Evolutionary conservation across 2,329 filamentous ascomycete species (phyloP).

Genomic region (Penicillium sp.): DNA sequence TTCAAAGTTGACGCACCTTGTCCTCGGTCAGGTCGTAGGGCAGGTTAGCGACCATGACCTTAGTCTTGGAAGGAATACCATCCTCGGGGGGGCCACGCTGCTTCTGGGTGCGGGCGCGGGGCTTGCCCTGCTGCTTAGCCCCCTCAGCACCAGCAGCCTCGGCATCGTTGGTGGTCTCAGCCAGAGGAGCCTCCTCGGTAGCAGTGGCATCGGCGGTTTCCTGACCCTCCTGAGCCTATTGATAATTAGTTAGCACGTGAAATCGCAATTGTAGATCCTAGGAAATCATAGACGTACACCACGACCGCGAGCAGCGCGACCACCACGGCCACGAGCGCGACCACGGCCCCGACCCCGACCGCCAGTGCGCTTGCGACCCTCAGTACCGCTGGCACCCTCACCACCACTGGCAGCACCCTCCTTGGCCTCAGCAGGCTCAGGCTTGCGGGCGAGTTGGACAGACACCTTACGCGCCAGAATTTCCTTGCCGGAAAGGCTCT

Average conservation of each 20-base stretch:
- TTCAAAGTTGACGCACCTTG: slow-evolving; percentile 62
- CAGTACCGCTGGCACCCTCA: slow-evolving; percentile 71
- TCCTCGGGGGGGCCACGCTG: slow-evolving; percentile 96
- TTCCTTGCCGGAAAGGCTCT: slow-evolving; percentile 94
- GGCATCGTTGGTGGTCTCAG: slow-evolving; percentile 57
- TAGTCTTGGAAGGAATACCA: slow-evolving; percentile 97
- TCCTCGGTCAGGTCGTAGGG: slow-evolving; percentile 98
- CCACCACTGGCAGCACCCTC: slow-evolving; percentile 70
- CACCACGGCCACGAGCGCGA: slow-evolving; percentile 67
- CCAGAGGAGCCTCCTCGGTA: slow-evolving; percentile 53
- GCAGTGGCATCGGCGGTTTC: slow-evolving; percentile 30
- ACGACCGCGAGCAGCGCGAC: slow-evolving; percentile 66
- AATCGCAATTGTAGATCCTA: not conserved
- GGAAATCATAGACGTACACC: slow-evolving; percentile 45
- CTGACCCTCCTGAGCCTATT: slow-evolving; percentile 27
- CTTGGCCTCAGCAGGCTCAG: slow-evolving; percentile 80
- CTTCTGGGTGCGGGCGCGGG: slow-evolving; percentile 59
- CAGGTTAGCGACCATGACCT: slow-evolving; percentile 99
- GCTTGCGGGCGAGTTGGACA: slow-evolving; percentile 97
- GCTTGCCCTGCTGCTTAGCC: slow-evolving; percentile 40
- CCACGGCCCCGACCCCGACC: slow-evolving; percentile 63
- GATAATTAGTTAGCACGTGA: not conserved
- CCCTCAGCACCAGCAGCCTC: slow-evolving; percentile 39
- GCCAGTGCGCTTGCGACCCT: slow-evolving; percentile 60
- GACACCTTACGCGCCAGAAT: slow-evolving; percentile 99